Conservation (phyloP, 352 stramenopile species). For the Saprolegnia parasitica region DNA sequence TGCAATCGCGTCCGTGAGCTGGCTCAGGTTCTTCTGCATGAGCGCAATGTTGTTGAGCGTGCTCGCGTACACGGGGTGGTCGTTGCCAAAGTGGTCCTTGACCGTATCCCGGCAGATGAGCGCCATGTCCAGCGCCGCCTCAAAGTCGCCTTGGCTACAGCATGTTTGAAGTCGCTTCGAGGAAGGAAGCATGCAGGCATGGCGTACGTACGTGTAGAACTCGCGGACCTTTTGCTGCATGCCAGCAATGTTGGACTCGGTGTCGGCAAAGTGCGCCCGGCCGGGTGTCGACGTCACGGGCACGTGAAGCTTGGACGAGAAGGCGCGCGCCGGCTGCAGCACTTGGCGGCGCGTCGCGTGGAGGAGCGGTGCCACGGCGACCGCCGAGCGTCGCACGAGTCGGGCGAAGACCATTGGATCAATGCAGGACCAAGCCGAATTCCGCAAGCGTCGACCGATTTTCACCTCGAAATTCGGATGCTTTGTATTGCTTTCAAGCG, state of each 20-base stretch:
- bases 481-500: neutral
- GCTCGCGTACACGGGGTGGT: slow-evolving; percentile 74
- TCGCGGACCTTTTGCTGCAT: slow-evolving; percentile 82
- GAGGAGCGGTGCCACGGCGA: neutral
- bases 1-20: slow-evolving; percentile 68
- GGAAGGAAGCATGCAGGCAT: slow-evolving; percentile 8
- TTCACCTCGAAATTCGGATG: neutral
- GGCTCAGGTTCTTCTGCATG: slow-evolving; percentile 83
- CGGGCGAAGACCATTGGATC: neutral
- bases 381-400: neutral
- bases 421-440: neutral
- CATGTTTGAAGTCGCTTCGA: neutral
- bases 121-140: slow-evolving; percentile 56
- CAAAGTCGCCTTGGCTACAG: slow-evolving; percentile 57
- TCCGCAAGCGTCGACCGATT: too few relatives aligned
- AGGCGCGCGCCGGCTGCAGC: neutral
- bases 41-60: slow-evolving; percentile 84
- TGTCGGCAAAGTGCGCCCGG: slow-evolving; percentile 44
- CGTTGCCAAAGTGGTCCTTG: slow-evolving; percentile 67
- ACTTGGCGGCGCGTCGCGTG: too few relatives aligned
- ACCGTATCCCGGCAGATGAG: slow-evolving; percentile 68
- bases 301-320: slow-evolving; percentile 23
- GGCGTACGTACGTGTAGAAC: slow-evolving; percentile 73
- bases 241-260: slow-evolving; percentile 71
- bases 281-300: slow-evolving; percentile 27